phyloP scores from a whole-genome alignment of 805 yeast species.

The Candida loeiensis region DNA sequence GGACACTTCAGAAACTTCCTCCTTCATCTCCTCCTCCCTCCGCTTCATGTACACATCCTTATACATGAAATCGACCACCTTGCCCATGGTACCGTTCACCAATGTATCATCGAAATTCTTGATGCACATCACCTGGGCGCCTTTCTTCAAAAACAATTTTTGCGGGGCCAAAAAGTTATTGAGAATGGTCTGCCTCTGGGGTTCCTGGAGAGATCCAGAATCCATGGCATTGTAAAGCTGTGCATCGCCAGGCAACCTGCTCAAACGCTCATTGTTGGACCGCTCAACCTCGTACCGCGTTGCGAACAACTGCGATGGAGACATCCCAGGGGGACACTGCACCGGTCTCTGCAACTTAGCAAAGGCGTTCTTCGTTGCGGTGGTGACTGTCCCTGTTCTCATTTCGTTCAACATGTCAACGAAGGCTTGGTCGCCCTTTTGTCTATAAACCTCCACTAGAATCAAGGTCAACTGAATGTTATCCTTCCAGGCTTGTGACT shows the following conservation, averaged over 20 bases:
- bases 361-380: slow-evolving; percentile 48
- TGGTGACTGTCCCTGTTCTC: slow-evolving; percentile 58
- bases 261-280: slow-evolving; percentile 55
- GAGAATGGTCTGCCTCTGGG: slow-evolving; percentile 42
- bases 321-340: slow-evolving; percentile 51
- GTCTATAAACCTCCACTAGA: slow-evolving; percentile 67
- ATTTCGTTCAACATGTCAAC: slow-evolving; percentile 73
- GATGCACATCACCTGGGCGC: slow-evolving; percentile 81
- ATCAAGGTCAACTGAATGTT: slow-evolving; percentile 56
- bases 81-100: slow-evolving; percentile 78
- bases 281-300: slow-evolving; percentile 68
- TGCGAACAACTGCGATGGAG: slow-evolving; percentile 72
- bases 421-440: slow-evolving; percentile 67
- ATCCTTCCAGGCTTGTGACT: slow-evolving; percentile 57
- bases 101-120: slow-evolving; percentile 69
- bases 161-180: slow-evolving; percentile 63
- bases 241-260: slow-evolving; percentile 41
- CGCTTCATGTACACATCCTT: slow-evolving; percentile 36
- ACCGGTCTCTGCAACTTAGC: slow-evolving; percentile 50
- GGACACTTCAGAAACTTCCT: background rate
- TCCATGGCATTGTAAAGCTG: slow-evolving; percentile 50
- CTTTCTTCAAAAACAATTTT: slow-evolving; percentile 53
- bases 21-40: slow-evolving; percentile 4
- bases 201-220: slow-evolving; percentile 48
- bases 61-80: slow-evolving; percentile 53